phyloP scores from a whole-genome alignment of 2,329 filamentous ascomycete genomes.

The Cercospora sp. region DNA sequence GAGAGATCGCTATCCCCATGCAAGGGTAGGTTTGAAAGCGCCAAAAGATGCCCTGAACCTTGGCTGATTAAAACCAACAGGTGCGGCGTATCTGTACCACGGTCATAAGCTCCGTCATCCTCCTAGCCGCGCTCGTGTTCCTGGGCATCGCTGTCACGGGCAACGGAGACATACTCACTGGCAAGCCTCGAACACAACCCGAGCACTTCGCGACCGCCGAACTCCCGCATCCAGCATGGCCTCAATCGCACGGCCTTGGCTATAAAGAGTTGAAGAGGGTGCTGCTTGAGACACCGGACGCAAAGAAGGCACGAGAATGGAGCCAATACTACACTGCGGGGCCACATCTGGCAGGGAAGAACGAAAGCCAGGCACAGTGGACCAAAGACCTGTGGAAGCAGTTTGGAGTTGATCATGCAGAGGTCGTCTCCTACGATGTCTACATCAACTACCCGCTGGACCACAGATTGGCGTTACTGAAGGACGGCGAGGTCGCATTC shows the following conservation, averaged over 20 bases:
- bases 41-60: background rate
- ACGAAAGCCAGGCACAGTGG: constrained; percentile 54
- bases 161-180: constrained; percentile 34
- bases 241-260: constrained; percentile 48
- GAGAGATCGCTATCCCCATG: constrained; percentile 54
- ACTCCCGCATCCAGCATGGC: constrained; percentile 43
- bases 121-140: constrained; percentile 41
- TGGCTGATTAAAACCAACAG: constrained; percentile 23
- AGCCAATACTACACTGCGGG: constrained; percentile 54
- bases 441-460: constrained; percentile 54
- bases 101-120: constrained; percentile 43
- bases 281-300: constrained; percentile 55
- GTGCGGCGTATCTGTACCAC: constrained; percentile 68
- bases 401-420: constrained; percentile 48
- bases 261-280: constrained; percentile 58
- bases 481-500: constrained; percentile 40
- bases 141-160: constrained; percentile 43
- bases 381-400: constrained; percentile 52
- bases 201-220: constrained; percentile 28
- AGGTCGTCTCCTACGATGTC: constrained; percentile 52
- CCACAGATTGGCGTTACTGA: constrained; percentile 48
- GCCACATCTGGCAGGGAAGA: constrained; percentile 54
- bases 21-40: constrained; percentile 27
- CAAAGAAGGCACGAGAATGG: constrained; percentile 52
- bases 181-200: constrained; percentile 34